Conservation (phyloP, 2,329 filamentous ascomycete species). For the Nigrospora oryzae region DNA sequence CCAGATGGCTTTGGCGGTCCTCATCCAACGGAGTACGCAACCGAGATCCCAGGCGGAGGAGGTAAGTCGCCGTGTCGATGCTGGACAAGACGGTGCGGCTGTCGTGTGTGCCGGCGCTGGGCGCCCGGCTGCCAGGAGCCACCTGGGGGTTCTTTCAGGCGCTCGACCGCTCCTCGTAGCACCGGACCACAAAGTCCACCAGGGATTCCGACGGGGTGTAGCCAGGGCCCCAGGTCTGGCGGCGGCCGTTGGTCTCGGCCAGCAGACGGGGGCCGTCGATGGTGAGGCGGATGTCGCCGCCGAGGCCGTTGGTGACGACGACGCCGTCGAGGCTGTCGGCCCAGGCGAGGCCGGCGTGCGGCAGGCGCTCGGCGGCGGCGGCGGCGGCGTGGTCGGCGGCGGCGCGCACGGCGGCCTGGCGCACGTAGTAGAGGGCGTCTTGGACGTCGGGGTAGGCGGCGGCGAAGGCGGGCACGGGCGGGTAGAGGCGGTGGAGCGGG, state of each 20-base stretch:
- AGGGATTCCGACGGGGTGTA: no score
- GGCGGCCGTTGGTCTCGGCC: not conserved
- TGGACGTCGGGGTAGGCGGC: constrained; percentile 34
- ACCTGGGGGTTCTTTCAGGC: no score
- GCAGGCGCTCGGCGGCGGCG: constrained; percentile 6
- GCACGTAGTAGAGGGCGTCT: constrained; percentile 37
- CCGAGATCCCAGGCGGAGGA: no score
- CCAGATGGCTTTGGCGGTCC: no score
- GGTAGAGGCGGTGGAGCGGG: constrained; percentile 28
- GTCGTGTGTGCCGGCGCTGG: no score
- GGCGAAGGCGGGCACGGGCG: constrained; percentile 34
- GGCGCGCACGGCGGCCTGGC: constrained; percentile 28
- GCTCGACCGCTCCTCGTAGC: no score
- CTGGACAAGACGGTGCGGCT: no score
- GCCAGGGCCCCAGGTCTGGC: not conserved
- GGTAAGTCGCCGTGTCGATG: no score
- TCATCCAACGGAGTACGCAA: no score
- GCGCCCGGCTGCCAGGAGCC: no score
- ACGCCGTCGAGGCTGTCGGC: constrained; percentile 13
- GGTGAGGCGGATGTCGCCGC: constrained; percentile 8
- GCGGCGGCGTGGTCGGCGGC: constrained; percentile 10
- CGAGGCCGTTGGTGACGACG: constrained; percentile 9
- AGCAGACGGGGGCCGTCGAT: constrained; percentile 4
- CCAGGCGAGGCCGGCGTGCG: constrained; percentile 12
- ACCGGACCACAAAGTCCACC: no score